A percentile compares a stretch with the other conserved stretches of the same genome.
Evolutionary conservation across 495 filamentous ascomycete species (phyloP).

Genomic region (Neurospora cerealis): DNA sequence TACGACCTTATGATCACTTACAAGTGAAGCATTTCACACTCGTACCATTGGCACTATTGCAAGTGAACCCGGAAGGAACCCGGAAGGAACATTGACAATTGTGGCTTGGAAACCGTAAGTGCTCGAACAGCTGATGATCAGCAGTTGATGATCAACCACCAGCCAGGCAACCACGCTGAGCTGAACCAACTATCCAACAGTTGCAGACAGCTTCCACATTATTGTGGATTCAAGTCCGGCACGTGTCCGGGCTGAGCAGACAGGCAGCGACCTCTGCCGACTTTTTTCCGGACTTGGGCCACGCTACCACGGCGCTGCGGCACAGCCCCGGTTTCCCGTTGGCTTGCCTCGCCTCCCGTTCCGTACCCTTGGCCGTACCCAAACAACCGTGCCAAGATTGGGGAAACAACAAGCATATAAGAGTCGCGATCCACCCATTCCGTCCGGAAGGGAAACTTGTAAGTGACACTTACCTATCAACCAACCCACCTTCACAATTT

Average conservation of each 20-base stretch:
- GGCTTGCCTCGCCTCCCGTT: not conserved
- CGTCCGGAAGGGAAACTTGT: not conserved
- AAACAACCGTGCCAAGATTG: not conserved
- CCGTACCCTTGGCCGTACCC: not conserved
- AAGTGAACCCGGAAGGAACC: not conserved
- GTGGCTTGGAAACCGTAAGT: not conserved
- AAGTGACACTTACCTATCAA: not conserved
- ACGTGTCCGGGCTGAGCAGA: not conserved
- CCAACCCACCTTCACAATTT: not conserved
- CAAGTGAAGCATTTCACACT: not conserved
- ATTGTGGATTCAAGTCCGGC: not conserved
- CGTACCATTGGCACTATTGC: not conserved
- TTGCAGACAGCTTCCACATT: not conserved
- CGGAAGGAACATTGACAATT: not conserved
- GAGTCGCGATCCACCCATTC: not conserved
- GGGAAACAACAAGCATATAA: not conserved
- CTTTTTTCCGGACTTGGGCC: not conserved
- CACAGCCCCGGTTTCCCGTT: not conserved
- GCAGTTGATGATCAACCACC: not conserved
- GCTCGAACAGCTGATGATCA: not conserved
- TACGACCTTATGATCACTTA: too few relatives aligned
- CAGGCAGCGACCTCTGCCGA: not conserved
- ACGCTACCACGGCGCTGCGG: not conserved
- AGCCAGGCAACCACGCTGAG: not conserved
- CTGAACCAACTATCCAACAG: not conserved